Base-by-base conservation (phyloP, 2,329 filamentous ascomycete genomes). In the Neoscytalidium dimidiatum region DNA sequence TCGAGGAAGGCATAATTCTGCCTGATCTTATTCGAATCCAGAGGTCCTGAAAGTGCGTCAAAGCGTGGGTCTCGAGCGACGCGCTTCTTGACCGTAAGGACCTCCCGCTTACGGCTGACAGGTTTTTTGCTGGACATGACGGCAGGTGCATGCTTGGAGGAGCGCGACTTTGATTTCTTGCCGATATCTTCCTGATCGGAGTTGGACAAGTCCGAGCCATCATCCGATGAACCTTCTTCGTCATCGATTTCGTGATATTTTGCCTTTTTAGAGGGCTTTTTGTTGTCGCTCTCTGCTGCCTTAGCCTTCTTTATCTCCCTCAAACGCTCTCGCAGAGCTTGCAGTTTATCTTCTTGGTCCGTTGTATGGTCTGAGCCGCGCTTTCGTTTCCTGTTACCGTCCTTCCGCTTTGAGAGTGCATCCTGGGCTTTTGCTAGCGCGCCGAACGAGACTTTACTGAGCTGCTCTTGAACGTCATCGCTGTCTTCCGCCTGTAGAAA, bases 381-480 rank as follows among this genome's bases (percentile, higher is more conserved):
- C 69, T 82, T 83, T 62, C 77, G 79, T 75, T 80, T 81, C 67
- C 74, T 71, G 44, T 66, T 68, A 61, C 66, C 73, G 11, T 70
- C 69, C 62, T 66, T 76, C 49, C 69, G 68, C 66, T 70, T 77
- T 78, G 78, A 69, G 33, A 96, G 79, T 0, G 88, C 85, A 43
- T 89, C 89, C 80, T 96, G 92, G 1, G 93, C 94, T 82, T 92
- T 92, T 68, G 92, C 92, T 44, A 97, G 83, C n/a, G 92, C 91
- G 68, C 93, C 94, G 73, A 98, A 97, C 26, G 93, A 95, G 69
- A 97, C 87, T 67, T 82, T 83, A 71, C 81, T 83, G 65, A 89
- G 77, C 35, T 79, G 74, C 14, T 79, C 74, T 56, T 81, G 73
- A 26, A 81, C 77, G 63, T 82, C 77, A 2, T 77, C 74, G 43